Evolutionary conservation across 371 early-diverging fungal species (phyloP).

Genomic region (Saksenaea oblongispora): DNA sequence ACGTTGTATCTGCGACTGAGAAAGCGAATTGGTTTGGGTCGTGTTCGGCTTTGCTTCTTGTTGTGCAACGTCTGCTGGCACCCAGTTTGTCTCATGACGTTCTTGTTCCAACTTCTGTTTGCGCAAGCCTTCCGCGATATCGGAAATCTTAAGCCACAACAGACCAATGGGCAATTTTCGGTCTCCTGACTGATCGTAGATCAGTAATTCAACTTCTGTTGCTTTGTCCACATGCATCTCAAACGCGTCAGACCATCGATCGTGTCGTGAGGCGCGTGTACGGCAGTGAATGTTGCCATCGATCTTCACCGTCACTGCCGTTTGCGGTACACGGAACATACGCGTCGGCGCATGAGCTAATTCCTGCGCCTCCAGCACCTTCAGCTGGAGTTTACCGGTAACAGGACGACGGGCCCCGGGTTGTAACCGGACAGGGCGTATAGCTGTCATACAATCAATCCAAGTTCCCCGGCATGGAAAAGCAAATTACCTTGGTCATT

Average conservation of each 20-base stretch:
- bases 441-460: conserved; percentile 31
- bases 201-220: conserved; percentile 87
- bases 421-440: conserved; percentile 49
- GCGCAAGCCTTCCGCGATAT: conserved; percentile 77
- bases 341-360: conserved; percentile 70
- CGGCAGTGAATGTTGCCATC: conserved; percentile 74
- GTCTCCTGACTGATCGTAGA: conserved; percentile 72
- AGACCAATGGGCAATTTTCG: conserved; percentile 71
- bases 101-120: conserved; percentile 59
- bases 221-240: conserved; percentile 84
- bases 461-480: no score
- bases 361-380: conserved; percentile 65
- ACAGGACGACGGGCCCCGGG: conserved; percentile 74
- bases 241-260: conserved; percentile 78
- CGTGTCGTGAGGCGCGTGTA: conserved; percentile 62
- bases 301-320: conserved; percentile 77
- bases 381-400: conserved; percentile 74
- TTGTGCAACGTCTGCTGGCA: conserved; percentile 30
- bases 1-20: not conserved
- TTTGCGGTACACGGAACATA: conserved; percentile 59
- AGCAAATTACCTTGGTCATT: no score
- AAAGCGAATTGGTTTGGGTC: not conserved
- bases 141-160: conserved; percentile 80
- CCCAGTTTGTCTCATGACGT: conserved; percentile 35
- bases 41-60: not conserved